Evolutionary conservation across 1,284 basidiomycete species (phyloP), one percentile per base, ranked within the genome.

Genomic region (Mycosarcoma mackinlayi): DNA sequence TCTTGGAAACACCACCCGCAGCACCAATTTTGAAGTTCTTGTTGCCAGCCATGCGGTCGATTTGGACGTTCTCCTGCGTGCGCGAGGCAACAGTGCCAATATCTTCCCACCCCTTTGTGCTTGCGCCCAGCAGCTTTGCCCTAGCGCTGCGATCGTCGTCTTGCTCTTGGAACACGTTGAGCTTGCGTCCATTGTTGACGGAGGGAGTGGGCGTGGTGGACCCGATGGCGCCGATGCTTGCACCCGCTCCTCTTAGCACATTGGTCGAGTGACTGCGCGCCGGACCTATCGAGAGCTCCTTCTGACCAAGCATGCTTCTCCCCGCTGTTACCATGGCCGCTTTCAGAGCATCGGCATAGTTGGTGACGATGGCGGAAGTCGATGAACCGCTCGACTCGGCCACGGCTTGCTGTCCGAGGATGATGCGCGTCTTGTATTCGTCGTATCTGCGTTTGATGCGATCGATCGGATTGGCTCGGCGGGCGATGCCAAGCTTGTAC

Each of bases 401-500:
- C 16, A 53, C 24, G 5, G 65, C 35, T 31, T 51, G 54, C 11
- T 55, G 69, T n/a, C 54, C 54, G 18, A 62, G 45, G n/a, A 81
- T 40, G 56, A 80, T 69, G 13, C 80, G 71, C 64, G 90, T 90
- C 70, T 92, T 89, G 83, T 94, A 98, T 37, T 93, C 91, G 27
- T 88, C 86, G 81, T 94, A 92, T 48, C 89, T 87, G 48, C 87
- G 88, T 85, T 94, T 94, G 54, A 98, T 86, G 21, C 93, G 87
- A 75, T 94, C 92, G 16, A 92, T 78, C 2, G 94, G 94, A 14
- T 91, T 87, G 9, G 91, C 93, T 65, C 88, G 88, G 19, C 91
- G 89, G 46, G 89, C 87, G 68, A 98, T 91, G 18, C 94, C 95
- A 44, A 91, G 87, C 19, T 87, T 87, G 84, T 92, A 97, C 19